phyloP scores from a whole-genome alignment of 495 filamentous ascomycete genomes.

The Gamarada debralockiae region DNA sequence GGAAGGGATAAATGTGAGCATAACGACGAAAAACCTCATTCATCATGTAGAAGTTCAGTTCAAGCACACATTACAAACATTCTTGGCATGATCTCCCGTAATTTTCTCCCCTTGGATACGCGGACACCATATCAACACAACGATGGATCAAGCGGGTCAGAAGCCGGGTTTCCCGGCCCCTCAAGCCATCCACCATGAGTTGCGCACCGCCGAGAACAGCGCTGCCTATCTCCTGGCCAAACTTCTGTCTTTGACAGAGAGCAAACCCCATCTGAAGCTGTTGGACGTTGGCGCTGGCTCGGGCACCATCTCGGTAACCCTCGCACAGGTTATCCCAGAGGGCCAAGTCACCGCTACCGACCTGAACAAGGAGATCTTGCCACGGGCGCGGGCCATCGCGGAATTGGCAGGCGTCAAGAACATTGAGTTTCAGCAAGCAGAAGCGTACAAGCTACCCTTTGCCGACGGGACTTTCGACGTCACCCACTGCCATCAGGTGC shows the following conservation, averaged over 20 bases:
- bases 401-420: slow-evolving; percentile 27
- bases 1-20: too few relatives aligned
- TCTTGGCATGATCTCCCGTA: too few relatives aligned
- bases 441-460: slow-evolving; percentile 36
- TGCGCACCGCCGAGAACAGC: slow-evolving; percentile 29
- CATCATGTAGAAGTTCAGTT: too few relatives aligned
- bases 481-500: slow-evolving; percentile 36
- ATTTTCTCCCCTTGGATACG: too few relatives aligned
- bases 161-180: slow-evolving; percentile 21
- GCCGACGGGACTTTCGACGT: slow-evolving; percentile 38
- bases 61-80: too few relatives aligned
- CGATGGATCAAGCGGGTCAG: too few relatives aligned
- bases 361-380: slow-evolving; percentile 32
- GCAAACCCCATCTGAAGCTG: slow-evolving; percentile 28
- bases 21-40: too few relatives aligned
- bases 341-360: slow-evolving; percentile 40
- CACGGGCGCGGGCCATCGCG: slow-evolving; percentile 29
- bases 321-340: slow-evolving; percentile 32
- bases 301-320: slow-evolving; percentile 34
- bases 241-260: slow-evolving; percentile 23
- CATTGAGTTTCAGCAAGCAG: slow-evolving; percentile 35
- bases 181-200: slow-evolving; percentile 26
- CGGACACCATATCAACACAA: too few relatives aligned
- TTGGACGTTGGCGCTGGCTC: slow-evolving; percentile 38
- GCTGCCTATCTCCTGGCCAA: slow-evolving; percentile 32